These are phyloP conservation scores for Penicillium argentinense DNA, from an alignment of 495 filamentous ascomycete genomes.

Conservation along the genomic window DNA sequence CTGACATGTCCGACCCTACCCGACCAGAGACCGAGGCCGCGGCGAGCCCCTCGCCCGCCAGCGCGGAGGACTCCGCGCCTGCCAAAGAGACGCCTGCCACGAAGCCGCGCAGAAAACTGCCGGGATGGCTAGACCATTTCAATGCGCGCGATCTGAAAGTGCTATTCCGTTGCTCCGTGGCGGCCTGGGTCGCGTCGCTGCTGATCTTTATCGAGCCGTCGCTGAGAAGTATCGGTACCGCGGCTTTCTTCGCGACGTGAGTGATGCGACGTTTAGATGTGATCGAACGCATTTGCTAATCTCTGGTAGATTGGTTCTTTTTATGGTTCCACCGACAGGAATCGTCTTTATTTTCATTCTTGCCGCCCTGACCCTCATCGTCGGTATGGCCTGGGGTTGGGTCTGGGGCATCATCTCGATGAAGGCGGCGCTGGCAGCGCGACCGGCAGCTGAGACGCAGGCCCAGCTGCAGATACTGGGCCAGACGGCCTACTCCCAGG, in stretches of 20 bases:
- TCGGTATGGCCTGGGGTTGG: slow-evolving; percentile 42
- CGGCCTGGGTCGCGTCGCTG: slow-evolving; percentile 42
- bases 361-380: slow-evolving; percentile 29
- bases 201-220: slow-evolving; percentile 42
- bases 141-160: slow-evolving; percentile 46
- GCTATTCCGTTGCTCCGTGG: slow-evolving; percentile 43
- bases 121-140: slow-evolving; percentile 44
- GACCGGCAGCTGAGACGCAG: slow-evolving; percentile 37
- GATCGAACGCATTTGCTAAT: too few species aligned
- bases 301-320: slow-evolving; percentile 26
- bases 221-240: slow-evolving; percentile 26
- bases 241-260: slow-evolving; percentile 34
- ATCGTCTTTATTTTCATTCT: slow-evolving; percentile 42
- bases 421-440: slow-evolving; percentile 40
- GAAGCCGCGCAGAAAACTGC: slow-evolving; percentile 25
- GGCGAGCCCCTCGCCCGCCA: slow-evolving; percentile 8
- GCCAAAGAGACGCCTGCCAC: slow-evolving; percentile 2
- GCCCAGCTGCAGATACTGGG: slow-evolving; percentile 31
- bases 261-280: not conserved
- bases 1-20: slow-evolving; percentile 14
- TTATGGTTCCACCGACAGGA: slow-evolving; percentile 39
- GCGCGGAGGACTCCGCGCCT: slow-evolving; percentile 6
- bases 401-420: slow-evolving; percentile 43
- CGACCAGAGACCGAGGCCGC: slow-evolving; percentile 10
- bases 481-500: slow-evolving; percentile 26